Percentiles rank a stretch among this genome's conserved stretches.
These are phyloP conservation scores for Boletus sp. DNA, from an alignment of 768 basidiomycete genomes.

Conservation along the genomic window DNA sequence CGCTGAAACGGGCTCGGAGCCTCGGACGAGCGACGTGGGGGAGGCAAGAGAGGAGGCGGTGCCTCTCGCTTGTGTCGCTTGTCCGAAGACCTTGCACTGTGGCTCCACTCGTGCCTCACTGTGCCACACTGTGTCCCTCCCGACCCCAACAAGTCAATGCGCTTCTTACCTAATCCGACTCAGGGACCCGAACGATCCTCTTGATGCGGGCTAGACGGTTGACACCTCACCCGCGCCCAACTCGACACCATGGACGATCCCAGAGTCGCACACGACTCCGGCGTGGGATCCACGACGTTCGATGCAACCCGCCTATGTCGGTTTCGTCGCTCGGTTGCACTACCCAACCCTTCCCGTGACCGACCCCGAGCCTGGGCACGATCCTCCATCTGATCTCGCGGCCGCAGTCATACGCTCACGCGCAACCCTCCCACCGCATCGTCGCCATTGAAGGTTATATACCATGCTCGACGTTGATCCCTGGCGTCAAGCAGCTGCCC, in stretches of 20 bases:
- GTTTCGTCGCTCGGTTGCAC: slow-evolving; percentile 62
- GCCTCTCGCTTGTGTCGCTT: too few species aligned
- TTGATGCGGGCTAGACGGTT: slow-evolving; percentile 89
- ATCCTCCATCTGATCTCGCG: not conserved
- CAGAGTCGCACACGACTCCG: slow-evolving; percentile 65
- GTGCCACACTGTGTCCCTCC: too few species aligned
- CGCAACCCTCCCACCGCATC: slow-evolving; percentile 66
- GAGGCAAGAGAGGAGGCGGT: too few species aligned
- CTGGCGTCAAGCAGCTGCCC: slow-evolving; percentile 63
- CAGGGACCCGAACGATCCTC: slow-evolving; percentile 48
- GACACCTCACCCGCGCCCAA: slow-evolving; percentile 82
- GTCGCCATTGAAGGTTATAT: slow-evolving; percentile 87
- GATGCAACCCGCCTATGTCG: slow-evolving; percentile 68
- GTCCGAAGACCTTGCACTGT: too few species aligned
- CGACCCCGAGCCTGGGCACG: not conserved
- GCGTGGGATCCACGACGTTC: slow-evolving; percentile 87
- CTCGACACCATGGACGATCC: slow-evolving; percentile 79
- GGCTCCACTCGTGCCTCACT: too few species aligned
- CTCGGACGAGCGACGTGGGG: too few species aligned
- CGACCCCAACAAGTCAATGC: too few species aligned
- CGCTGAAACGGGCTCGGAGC: too few species aligned
- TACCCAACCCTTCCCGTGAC: slow-evolving; percentile 18
- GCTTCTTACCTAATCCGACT: slow-evolving; percentile 26
- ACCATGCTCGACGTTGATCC: slow-evolving; percentile 68
- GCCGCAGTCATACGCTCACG: slow-evolving; percentile 46